Base-by-base conservation (phyloP, 495 filamentous ascomycete genomes). In the Baudoinia panamericana region DNA sequence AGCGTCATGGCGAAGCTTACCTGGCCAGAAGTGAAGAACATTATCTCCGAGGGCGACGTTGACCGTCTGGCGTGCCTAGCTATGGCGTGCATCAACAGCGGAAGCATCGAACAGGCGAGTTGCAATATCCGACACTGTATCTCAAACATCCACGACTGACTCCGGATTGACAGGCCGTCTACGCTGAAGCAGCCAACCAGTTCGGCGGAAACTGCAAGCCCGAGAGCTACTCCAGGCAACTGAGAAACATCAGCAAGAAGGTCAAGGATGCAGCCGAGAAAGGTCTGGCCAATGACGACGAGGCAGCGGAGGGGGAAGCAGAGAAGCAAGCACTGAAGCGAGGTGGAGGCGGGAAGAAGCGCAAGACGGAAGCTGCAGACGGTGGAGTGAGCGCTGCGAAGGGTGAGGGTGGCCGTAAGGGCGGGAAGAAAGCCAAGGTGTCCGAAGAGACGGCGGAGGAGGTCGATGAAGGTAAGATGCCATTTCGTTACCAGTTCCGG, bases 291-390 rank as follows among this genome's bases (percentile, higher is more conserved):
- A 17, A 28, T 20, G 30, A 7, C 16, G 34, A 17, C n/a, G 32
- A 15, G 38, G 30, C 52, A 43, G 56, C 63, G 4, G 12, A 36
- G 57, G 56, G 58, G 67, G 70, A 46, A 68, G 52, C 55, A 65
- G 64, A 10, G 56, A 53, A 13, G 54, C 56, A 27, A 3, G 20
- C 11, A 5, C 5, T 4, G 34, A 38, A 43, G 31, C n/a, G n/a
- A n/a, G n/a, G n/a, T n/a, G n/a, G n/a, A n/a, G 40, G 30, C 31
- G 40, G n/a, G 17, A 38, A 30, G n/a, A 27, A 32, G 27, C 23
- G 27, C 16, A 41, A 47, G 21, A 25, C 22, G 28, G 30, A 29
- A 5, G 24, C 16, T 23, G 32, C 23, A 13, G 36, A 30, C 2
- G 25, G 30, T 3, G 36, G 15, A 5, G 41, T n/a, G n/a, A n/a